These are phyloP conservation scores for Hymenochaete sp. DNA, from an alignment of 1,284 basidiomycete species.

Conservation along the genomic window DNA sequence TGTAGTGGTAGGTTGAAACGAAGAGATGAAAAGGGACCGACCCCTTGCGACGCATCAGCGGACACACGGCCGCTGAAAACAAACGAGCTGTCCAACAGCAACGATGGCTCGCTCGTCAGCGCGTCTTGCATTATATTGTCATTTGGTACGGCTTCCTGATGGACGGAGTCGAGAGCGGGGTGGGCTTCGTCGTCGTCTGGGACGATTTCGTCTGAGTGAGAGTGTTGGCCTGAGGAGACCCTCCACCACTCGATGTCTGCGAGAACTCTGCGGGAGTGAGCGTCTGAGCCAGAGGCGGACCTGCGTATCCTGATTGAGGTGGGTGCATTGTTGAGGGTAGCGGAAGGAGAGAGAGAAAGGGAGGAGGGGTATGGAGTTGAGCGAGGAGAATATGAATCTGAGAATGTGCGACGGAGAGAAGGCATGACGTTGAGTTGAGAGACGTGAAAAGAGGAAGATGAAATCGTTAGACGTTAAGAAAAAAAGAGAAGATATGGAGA, in stretches of 20 bases:
- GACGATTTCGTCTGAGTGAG: too few species aligned
- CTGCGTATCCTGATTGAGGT: slow-evolving; percentile 14
- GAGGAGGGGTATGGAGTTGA: slow-evolving; percentile 18
- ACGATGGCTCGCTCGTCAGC: slow-evolving; percentile 22
- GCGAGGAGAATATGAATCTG: slow-evolving; percentile 15
- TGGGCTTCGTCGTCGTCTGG: slow-evolving; percentile 20
- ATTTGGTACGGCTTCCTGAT: slow-evolving; percentile 23
- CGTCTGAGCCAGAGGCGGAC: slow-evolving; percentile 50
- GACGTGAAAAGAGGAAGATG: not conserved
- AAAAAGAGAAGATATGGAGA: not conserved
- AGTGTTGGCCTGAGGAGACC: slow-evolving; percentile 60
- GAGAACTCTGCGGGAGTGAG: slow-evolving; percentile 47
- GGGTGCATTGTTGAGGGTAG: slow-evolving; percentile 8
- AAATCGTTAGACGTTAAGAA: not conserved
- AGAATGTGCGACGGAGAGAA: slow-evolving; percentile 18
- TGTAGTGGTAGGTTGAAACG: not conserved
- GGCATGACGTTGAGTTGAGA: slow-evolving; percentile 13
- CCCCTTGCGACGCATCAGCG: slow-evolving; percentile 13
- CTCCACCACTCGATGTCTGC: slow-evolving; percentile 81
- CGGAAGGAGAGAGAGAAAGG: slow-evolving; percentile 15
- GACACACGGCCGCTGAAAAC: not conserved
- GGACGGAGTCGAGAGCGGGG: slow-evolving; percentile 18
- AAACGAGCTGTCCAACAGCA: slow-evolving; percentile 20
- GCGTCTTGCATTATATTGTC: too few species aligned
- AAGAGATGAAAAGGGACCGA: slow-evolving; percentile 10